phyloP scores from a whole-genome alignment of 2,329 filamentous ascomycete genomes.

The Monosporascus sp. region DNA sequence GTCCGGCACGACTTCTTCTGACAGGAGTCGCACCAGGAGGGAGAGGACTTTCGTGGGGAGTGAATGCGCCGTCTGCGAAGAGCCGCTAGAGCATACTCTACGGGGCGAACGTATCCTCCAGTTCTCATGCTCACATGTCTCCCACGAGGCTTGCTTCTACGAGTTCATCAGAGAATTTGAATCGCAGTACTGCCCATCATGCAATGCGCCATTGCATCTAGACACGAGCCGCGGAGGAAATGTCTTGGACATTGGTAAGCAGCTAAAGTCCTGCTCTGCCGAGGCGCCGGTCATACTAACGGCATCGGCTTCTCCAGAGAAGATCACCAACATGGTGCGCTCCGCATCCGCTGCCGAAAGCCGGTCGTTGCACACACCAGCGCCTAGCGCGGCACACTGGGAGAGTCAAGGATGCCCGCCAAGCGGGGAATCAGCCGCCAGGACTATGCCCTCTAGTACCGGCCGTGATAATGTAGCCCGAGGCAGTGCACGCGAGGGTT shows the following conservation, averaged over 20 bases:
- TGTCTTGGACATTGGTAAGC: slow-evolving; percentile 79
- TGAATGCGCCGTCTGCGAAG: slow-evolving; percentile 94
- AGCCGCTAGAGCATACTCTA: slow-evolving; percentile 90
- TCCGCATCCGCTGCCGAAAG: slow-evolving; percentile 67
- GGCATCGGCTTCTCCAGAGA: slow-evolving; percentile 55
- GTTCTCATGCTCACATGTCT: slow-evolving; percentile 94
- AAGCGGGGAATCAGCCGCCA: slow-evolving; percentile 37
- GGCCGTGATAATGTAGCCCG: slow-evolving; percentile 32
- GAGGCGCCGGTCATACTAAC: slow-evolving; percentile 9
- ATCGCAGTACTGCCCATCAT: slow-evolving; percentile 88
- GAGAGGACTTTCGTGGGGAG: slow-evolving; percentile 94
- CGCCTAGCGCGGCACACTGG: slow-evolving; percentile 63
- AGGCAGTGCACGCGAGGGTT: slow-evolving; percentile 39
- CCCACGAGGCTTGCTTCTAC: slow-evolving; percentile 97
- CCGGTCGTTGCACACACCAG: slow-evolving; percentile 45
- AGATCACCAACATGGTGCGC: slow-evolving; percentile 88
- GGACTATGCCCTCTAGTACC: slow-evolving; percentile 25
- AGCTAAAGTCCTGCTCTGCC: neutral
- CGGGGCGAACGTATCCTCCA: slow-evolving; percentile 91
- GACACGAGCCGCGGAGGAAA: slow-evolving; percentile 92
- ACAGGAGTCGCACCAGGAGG: slow-evolving; percentile 72
- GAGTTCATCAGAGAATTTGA: slow-evolving; percentile 96
- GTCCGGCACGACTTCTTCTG: slow-evolving; percentile 65
- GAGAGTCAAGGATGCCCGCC: slow-evolving; percentile 55
- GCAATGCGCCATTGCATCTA: slow-evolving; percentile 83